Evolutionary conservation across 352 stramenopile genomes (phyloP).

Genomic region (Globisporangium cystogenes): DNA sequence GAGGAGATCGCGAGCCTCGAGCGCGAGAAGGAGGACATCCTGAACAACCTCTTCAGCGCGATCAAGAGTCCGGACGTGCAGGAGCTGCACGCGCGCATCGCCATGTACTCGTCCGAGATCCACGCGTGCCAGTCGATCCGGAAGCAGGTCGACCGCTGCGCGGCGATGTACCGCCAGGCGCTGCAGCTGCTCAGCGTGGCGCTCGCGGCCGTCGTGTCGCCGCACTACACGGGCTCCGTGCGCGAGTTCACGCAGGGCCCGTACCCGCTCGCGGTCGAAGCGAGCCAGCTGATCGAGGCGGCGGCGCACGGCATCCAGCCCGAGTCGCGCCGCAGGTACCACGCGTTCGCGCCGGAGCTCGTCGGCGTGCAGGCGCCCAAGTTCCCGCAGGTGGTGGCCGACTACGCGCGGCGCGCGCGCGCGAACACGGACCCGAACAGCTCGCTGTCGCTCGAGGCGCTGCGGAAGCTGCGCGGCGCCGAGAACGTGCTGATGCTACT

Average conservation of each 20-base stretch:
- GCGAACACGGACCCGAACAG: conserved; percentile 30
- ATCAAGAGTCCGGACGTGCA: conserved; percentile 59
- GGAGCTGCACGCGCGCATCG: conserved; percentile 66
- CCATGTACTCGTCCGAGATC: conserved; percentile 72
- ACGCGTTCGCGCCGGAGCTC: conserved; percentile 46
- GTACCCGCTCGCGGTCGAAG: conserved; percentile 74
- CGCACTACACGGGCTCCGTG: conserved; percentile 63
- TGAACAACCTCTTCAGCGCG: conserved; percentile 54
- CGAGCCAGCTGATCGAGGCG: conserved; percentile 64
- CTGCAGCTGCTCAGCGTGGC: conserved; percentile 65
- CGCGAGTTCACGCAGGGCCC: conserved; percentile 70
- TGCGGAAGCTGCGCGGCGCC: conserved; percentile 67
- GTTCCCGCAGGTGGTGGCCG: conserved; percentile 39
- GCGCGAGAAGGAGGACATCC: conserved; percentile 65
- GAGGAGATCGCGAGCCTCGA: conserved; percentile 62
- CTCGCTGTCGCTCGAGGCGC: conserved; percentile 60
- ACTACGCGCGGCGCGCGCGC: conserved; percentile 36
- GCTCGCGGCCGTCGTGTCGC: conserved; percentile 62
- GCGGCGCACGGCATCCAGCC: conserved; percentile 69
- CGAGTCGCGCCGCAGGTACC: conserved; percentile 68
- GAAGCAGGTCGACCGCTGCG: conserved; percentile 70
- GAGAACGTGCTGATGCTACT: conserved; percentile 81
- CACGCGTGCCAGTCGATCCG: conserved; percentile 67
- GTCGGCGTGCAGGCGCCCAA: conserved; percentile 36
- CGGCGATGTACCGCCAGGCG: conserved; percentile 70